These are phyloP conservation scores for Blastobotrys terrestris DNA, from an alignment of 805 yeast genomes.

Conservation along the genomic window DNA sequence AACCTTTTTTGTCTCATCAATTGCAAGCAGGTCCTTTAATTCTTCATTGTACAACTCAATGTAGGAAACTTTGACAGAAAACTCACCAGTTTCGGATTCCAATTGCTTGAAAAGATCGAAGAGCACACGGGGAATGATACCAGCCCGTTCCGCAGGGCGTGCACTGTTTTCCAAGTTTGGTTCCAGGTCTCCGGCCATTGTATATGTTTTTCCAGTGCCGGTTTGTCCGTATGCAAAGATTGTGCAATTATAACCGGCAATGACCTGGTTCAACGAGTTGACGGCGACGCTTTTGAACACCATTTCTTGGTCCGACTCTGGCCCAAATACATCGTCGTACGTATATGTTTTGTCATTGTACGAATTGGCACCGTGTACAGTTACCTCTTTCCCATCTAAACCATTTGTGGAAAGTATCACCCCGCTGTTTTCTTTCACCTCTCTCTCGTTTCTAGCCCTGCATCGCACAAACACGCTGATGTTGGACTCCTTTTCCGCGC, in stretches of 20 bases:
- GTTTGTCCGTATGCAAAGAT: constrained; percentile 94
- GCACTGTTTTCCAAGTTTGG: constrained; percentile 33
- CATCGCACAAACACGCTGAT: constrained; percentile 54
- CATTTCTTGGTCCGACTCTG: constrained; percentile 47
- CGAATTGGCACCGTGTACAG: constrained; percentile 1
- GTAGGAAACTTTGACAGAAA: constrained; percentile 67
- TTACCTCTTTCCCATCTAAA: constrained; percentile 5
- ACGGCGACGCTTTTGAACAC: constrained; percentile 38
- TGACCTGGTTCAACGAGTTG: constrained; percentile 50
- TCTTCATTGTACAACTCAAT: constrained; percentile 85
- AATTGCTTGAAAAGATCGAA: constrained; percentile 47
- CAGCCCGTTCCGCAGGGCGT: constrained; percentile 40
- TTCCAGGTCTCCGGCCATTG: constrained; percentile 40
- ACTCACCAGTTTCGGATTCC: constrained; percentile 40
- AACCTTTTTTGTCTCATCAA: constrained; percentile 40
- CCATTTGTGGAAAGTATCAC: constrained; percentile 34
- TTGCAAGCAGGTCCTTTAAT: constrained; percentile 56
- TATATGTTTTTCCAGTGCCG: constrained; percentile 84
- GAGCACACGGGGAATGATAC: constrained; percentile 54
- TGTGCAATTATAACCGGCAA: constrained; percentile 68
- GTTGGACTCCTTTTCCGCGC: constrained; percentile 2
- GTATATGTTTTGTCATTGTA: constrained; percentile 35
- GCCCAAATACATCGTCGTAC: constrained; percentile 58
- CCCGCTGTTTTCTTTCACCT: constrained; percentile 48
- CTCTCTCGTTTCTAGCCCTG: constrained; percentile 52